Base-by-base conservation (phyloP, 2,329 filamentous ascomycete genomes). In the Trichoderma afroharzianum region DNA sequence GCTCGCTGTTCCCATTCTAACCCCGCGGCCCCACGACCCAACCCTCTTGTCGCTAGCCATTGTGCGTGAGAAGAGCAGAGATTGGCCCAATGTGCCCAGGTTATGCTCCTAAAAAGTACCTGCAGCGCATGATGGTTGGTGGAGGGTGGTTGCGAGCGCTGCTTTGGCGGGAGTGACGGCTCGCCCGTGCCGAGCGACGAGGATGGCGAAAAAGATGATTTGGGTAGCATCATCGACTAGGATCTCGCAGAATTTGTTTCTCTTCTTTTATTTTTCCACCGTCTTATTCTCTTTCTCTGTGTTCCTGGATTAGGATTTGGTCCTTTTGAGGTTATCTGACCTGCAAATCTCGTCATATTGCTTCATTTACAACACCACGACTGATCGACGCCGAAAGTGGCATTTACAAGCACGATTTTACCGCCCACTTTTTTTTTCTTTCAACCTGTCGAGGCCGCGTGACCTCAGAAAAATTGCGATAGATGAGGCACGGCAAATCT, bases 401-500 rank as follows among this genome's bases (percentile, higher is more conserved):
- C 30, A 69, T 61, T 53, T 36, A 58, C 63, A 67, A 58, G 43
- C 50, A 57, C 39, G 28, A 59, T 32, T 28, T 28, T 26, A 62
- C 39, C 28, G 55, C 57, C 57, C 57, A 61, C 67, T 50, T 53
- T 61, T 69, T n/a, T 59, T 61, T 53, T 36, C 8, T 58, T 11
- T 57, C 21, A 43, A 7, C 32, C 12, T 64, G 32, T 63, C 53
- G 61, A 59, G 55, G 50, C 62, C 63, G 36, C 63, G 63, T 68
- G 39, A 63, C 57, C 58, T 62, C 26, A 14, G 9, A 11, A 32
- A 57, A 68, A 26, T n/a, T 8, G 68, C 67, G 63, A 72, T 76
- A 74, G 70, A 77, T 77, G 76, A 75, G 72, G 64, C 62, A 74
- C 70, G 73, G 73, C 39, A 73, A 55, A 43, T 32, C 66, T 7